These are phyloP conservation scores for Acanthamoeba healyi DNA, from an alignment of 208 protist species.

Conservation along the genomic window DNA sequence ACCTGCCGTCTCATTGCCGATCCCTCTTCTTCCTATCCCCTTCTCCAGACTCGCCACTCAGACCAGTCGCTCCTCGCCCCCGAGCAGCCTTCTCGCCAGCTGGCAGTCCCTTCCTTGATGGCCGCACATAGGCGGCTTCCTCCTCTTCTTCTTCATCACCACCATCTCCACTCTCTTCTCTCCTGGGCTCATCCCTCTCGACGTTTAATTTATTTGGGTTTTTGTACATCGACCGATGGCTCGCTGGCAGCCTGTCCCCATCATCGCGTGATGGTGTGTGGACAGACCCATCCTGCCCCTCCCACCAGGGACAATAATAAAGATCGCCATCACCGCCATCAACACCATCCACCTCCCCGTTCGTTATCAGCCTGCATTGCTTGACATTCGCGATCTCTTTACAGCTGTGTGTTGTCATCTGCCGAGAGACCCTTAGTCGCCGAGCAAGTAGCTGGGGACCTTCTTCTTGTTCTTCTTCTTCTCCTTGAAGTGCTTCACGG, in stretches of 20 bases:
- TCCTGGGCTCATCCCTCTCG: too few species aligned
- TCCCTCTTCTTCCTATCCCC: neutral
- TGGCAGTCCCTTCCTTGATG: neutral
- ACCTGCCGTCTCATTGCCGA: neutral
- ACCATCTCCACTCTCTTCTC: neutral
- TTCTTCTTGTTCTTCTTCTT: conserved; percentile 75
- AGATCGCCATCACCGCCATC: neutral
- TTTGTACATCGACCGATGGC: neutral
- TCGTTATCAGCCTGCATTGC: too few species aligned
- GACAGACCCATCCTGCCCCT: too few species aligned
- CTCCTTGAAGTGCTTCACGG: conserved; percentile 30
- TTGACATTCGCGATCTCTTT: neutral
- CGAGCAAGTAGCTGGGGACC: conserved; percentile 32
- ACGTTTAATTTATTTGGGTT: conserved; percentile 14
- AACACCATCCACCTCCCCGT: too few species aligned
- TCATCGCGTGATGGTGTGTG: neutral
- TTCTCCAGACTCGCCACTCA: neutral
- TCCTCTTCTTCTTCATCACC: neutral
- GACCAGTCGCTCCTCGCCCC: neutral
- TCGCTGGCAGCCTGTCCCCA: neutral
- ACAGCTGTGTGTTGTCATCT: neutral
- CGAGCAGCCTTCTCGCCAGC: neutral
- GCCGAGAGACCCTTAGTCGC: neutral
- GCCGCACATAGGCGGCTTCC: neutral
- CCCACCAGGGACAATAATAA: neutral